Evolutionary conservation across 306 rosid genomes (phyloP).

Genomic region (Fragaria nilgerrensis): DNA sequence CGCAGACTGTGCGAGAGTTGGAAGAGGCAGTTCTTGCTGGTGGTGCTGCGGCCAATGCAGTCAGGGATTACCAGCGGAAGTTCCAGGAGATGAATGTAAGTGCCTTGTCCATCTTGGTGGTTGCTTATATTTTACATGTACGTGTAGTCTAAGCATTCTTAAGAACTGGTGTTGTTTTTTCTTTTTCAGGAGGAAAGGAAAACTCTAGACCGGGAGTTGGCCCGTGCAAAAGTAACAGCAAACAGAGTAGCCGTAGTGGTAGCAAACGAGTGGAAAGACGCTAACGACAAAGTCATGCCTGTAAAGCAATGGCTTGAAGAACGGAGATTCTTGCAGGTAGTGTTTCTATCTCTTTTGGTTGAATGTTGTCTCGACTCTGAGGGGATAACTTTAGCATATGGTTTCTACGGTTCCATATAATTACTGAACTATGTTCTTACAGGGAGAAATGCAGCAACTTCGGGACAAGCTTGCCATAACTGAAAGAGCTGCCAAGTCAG

Average conservation of each 20-base stretch:
- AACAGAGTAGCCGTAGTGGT: constrained; percentile 96
- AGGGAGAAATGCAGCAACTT: constrained; percentile 99
- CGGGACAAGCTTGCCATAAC: constrained; percentile 86
- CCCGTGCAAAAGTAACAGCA: constrained; percentile 97
- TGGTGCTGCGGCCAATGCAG: constrained; percentile 99
- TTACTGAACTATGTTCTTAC: constrained; percentile 30
- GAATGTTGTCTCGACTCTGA: neutral
- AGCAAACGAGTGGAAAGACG: constrained; percentile 99
- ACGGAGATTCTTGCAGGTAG: constrained; percentile 84
- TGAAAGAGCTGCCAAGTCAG: constrained; percentile 86
- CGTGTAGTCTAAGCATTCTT: constrained; percentile 19
- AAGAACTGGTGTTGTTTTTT: constrained; percentile 27
- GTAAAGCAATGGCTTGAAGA: constrained; percentile 99
- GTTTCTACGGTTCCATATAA: constrained; percentile 11
- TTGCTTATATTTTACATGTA: constrained; percentile 16
- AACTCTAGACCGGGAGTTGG: constrained; percentile 96
- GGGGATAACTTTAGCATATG: constrained; percentile 10
- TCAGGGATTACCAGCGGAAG: constrained; percentile 98
- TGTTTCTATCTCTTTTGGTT: constrained; percentile 8
- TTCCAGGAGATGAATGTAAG: constrained; percentile 98
- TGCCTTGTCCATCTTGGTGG: constrained; percentile 17
- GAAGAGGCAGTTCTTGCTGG: constrained; percentile 99
- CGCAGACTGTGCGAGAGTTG: constrained; percentile 96
- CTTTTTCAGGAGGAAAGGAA: constrained; percentile 85
- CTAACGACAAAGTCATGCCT: constrained; percentile 99